Evolutionary conservation across 2,329 filamentous ascomycete genomes (phyloP), one percentile per base, ranked within the genome.

Genomic region (Alternaria longipes): DNA sequence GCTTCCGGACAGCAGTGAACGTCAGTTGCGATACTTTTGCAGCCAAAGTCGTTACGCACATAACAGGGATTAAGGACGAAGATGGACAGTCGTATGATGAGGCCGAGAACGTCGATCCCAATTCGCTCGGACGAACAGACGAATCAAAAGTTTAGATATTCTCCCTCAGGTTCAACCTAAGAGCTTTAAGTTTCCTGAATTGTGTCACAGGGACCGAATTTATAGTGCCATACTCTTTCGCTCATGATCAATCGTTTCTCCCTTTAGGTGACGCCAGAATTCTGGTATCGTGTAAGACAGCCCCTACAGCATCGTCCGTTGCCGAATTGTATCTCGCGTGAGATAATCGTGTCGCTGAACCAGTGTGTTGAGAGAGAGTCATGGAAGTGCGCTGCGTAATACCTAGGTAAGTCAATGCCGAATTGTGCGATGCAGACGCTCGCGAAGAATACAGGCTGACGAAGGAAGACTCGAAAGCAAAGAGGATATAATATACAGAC

Each of bases 1-100:
- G 84, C 28, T 86, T 86, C 79, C 78, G 84, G 14, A 86, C 84
- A 0, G 80, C 81, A 4, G 69, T 82, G 55, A 86, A 86, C 61
- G 84, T 86, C 44, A 81, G 78, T 36, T 82, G 82, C n/a, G 84
- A 86, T 68, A 62, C 84, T 1, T 85, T 81, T 57, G 82, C 81
- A 0, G 81, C 79, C 2, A 68, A 65, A 2, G 71, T 84, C 28
- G 66, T 84, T 4, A 65, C 71, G 2, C 80, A 81, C 58, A 64
- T 83, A 22, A 82, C 81, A 0, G 79, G 78, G 30, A 74, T 75
- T 20, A 56, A 46, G 42, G 70, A 73, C 53, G 68, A 63, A 72
- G 80, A 70, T 69, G 78, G 60, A 4, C 57, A 66, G 20, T 26
- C 52, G 16, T 65, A 68, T 38, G 53, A 63, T 0, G 66, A 70